phyloP scores from a whole-genome alignment of 139 green algal genomes.

The Chlorella sorokiniana region DNA sequence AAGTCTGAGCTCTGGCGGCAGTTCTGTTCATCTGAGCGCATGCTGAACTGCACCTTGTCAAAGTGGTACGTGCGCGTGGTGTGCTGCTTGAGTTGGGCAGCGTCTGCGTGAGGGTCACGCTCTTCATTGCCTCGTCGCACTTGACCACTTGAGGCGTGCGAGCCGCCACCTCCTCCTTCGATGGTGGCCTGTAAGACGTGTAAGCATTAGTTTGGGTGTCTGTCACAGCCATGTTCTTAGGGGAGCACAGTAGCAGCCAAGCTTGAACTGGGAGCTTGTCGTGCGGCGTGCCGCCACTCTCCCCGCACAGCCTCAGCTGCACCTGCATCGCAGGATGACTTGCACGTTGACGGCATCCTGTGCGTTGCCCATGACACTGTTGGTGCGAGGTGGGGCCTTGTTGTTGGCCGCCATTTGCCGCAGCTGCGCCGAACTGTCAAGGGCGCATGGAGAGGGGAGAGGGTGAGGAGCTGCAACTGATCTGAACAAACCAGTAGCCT shows the following conservation, averaged over 20 bases:
- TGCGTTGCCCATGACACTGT: not conserved
- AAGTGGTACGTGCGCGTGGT: constrained; percentile 90
- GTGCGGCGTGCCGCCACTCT: too few relatives aligned
- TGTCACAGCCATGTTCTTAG: not conserved
- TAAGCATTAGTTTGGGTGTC: too few relatives aligned
- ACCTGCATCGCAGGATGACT: constrained; percentile 96
- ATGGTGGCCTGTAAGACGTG: constrained; percentile 72
- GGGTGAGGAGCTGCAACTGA: not conserved
- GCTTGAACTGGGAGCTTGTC: not conserved
- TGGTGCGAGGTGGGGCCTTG: constrained; percentile 20
- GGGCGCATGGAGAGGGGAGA: not conserved
- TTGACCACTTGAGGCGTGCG: constrained; percentile 77
- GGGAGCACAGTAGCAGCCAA: not conserved
- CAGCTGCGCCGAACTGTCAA: not conserved
- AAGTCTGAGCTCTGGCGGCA: too few relatives aligned
- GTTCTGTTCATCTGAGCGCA: too few relatives aligned
- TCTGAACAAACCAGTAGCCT: not conserved
- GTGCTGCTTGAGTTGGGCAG: constrained; percentile 66
- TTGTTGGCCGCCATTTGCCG: not conserved
- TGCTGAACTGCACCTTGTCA: constrained; percentile 76
- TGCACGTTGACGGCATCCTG: constrained; percentile 91
- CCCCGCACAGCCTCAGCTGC: not conserved
- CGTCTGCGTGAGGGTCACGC: constrained; percentile 84
- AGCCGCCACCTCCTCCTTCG: constrained; percentile 72
- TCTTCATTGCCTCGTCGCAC: constrained; percentile 77